Evolutionary conservation across 2,329 filamentous ascomycete genomes (phyloP), one percentile per base, ranked within the genome.

Genomic region (Neofusicoccum laricinum): DNA sequence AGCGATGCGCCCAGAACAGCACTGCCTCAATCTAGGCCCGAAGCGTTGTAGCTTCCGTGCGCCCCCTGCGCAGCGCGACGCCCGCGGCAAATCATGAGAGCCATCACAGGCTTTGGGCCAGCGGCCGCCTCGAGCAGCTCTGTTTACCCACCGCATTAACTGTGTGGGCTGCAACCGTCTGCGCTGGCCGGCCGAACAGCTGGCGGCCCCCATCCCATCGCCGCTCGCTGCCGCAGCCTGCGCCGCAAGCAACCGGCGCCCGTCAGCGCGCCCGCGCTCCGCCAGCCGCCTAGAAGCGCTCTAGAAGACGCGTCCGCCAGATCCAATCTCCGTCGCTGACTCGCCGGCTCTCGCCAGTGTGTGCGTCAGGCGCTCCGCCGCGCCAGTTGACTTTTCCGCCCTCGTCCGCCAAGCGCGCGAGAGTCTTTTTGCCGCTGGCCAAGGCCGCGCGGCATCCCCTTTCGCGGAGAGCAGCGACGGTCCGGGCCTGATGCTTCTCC

Each of bases 1-100:
- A 62, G 59, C 45, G 59, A 50, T 43, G 59, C 55, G 59, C 59
- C 59, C 46, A 62, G 59, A 62, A 43, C 45, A 50, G 59, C 59
- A 62, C 59, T 62, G 59, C 59, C 59, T 62, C 59, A 51, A 34
- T 50, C 59, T 62, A 62, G 21, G 6, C 45, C 45, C 32, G 34
- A 50, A 34, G 32, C 59, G 34, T 15, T 30, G 38, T 62, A 62
- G 59, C 34, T 51, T 59, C 55, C 55, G 55, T 46, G 55, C 55
- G 41, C 55, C 55, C 55, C 55, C 55, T 59, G 55, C 55, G 41
- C 55, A 41, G 40, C 55, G 30, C 41, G 41, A 46, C 55, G 55
- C 55, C 55, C 30, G 25, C 41, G 55, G 55, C 55, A 59, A 59
- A 59, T 59, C 55, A 59, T 59, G 55, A 59, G 55, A 59, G 55